Conservation (phyloP, 345 rosid species). For the Eucalyptus cloeziana region DNA sequence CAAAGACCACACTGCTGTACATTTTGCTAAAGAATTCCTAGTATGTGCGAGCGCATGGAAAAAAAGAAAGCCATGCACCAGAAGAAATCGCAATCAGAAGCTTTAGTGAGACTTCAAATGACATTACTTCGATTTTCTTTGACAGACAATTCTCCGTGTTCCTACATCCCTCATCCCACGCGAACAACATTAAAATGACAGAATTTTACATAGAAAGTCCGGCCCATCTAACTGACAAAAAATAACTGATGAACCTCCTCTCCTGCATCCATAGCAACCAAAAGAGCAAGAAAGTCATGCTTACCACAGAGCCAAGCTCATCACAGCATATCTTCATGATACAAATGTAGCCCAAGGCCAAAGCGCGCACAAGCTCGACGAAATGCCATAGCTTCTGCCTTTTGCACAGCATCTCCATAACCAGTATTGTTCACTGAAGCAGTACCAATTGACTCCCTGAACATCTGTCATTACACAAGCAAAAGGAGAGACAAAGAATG, state of each 20-base stretch:
- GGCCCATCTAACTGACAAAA: background rate
- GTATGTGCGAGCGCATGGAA: background rate
- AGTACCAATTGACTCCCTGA: slow-evolving; percentile 74
- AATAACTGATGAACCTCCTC: background rate
- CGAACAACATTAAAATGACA: background rate
- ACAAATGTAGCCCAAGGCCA: slow-evolving; percentile 87
- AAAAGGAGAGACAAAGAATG: background rate
- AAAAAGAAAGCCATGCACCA: background rate
- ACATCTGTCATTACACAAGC: slow-evolving; percentile 13
- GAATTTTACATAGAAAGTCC: background rate
- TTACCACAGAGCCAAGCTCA: background rate
- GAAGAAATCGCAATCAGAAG: background rate
- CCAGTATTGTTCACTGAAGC: slow-evolving; percentile 44
- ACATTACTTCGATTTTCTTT: background rate
- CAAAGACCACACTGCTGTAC: background rate
- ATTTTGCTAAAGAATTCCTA: background rate
- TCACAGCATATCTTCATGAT: slow-evolving; percentile 63
- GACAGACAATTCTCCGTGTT: background rate
- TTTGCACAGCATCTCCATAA: slow-evolving; percentile 76
- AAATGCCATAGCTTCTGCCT: slow-evolving; percentile 57
- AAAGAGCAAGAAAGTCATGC: background rate
- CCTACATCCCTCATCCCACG: background rate
- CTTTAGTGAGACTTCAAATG: background rate
- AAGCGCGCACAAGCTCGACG: slow-evolving; percentile 87
- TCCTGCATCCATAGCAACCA: background rate